A percentile compares a stretch with the other conserved stretches of the same genome.
Conservation (phyloP, 331 rosid genomes). For the Quercus tomentella region DNA sequence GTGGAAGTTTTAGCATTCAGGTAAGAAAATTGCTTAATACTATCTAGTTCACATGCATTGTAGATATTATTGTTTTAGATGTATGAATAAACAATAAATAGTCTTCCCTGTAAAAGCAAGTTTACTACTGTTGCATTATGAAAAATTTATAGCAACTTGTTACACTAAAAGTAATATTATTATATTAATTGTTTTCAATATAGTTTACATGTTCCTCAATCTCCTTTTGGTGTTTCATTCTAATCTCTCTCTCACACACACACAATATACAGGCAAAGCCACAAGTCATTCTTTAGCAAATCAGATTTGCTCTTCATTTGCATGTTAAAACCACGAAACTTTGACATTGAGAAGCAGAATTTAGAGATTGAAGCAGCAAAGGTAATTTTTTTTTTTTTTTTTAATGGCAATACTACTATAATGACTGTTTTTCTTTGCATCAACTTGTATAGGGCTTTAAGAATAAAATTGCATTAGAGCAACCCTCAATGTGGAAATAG, state of each 20-base stretch:
- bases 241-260: not conserved
- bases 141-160: not conserved
- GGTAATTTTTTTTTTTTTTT: conserved; percentile 14
- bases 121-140: not conserved
- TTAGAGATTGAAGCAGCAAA: conserved; percentile 69
- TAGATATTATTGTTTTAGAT: not conserved
- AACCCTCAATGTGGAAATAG: not conserved
- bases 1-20: conserved; percentile 79
- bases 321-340: conserved; percentile 61
- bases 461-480: not conserved
- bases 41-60: not conserved
- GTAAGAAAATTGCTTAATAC: conserved; percentile 26
- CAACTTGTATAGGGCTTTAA: not conserved
- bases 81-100: not conserved
- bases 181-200: not conserved
- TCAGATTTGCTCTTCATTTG: conserved; percentile 70
- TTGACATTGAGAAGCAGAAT: conserved; percentile 46
- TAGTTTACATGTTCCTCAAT: not conserved
- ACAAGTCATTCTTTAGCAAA: conserved; percentile 52
- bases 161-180: not conserved
- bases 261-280: conserved; percentile 58
- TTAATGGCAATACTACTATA: not conserved
- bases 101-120: not conserved
- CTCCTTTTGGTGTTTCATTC: not conserved
- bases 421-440: not conserved